Evolutionary conservation across 2,329 filamentous ascomycete genomes (phyloP).

Genomic region (Zymoseptoria brevis): DNA sequence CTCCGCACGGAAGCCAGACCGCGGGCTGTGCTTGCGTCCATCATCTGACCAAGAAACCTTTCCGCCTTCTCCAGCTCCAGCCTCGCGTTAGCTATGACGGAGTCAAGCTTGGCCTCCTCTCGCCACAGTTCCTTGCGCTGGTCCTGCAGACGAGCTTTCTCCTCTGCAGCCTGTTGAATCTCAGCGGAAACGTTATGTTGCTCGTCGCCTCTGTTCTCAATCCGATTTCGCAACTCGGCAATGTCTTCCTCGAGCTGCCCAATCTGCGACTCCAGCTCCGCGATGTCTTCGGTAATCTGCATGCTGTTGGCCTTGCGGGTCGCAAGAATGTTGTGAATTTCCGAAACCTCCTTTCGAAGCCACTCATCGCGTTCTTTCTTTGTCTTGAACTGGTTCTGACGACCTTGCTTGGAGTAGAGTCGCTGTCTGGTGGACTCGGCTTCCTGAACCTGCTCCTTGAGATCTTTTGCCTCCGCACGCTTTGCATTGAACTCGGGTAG

Average conservation of each 20-base stretch:
- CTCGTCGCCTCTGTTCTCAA: conserved; percentile 71
- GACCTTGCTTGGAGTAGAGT: conserved; percentile 84
- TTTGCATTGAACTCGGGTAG: conserved; percentile 67
- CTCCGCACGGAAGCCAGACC: conserved; percentile 81
- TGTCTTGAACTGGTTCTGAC: conserved; percentile 77
- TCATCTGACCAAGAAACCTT: conserved; percentile 67
- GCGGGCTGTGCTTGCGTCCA: conserved; percentile 80
- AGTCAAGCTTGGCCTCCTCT: conserved; percentile 80
- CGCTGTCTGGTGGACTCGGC: conserved; percentile 68
- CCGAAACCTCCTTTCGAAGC: conserved; percentile 70
- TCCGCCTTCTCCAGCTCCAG: conserved; percentile 73
- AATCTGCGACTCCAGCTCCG: conserved; percentile 63
- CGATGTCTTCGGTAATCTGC: conserved; percentile 76
- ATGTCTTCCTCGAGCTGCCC: conserved; percentile 65
- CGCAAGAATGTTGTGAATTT: conserved; percentile 66
- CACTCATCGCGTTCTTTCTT: conserved; percentile 83
- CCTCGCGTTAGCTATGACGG: conserved; percentile 65
- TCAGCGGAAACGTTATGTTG: conserved; percentile 65
- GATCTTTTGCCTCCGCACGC: conserved; percentile 62
- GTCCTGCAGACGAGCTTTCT: conserved; percentile 70
- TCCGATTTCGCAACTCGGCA: conserved; percentile 57
- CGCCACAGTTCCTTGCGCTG: conserved; percentile 81
- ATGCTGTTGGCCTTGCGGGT: conserved; percentile 77
- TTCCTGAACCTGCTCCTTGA: conserved; percentile 64
- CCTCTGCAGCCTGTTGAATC: conserved; percentile 68